Conservation (phyloP, 2,329 filamentous ascomycete species). For the Phaeophleospora eucalypticola region DNA sequence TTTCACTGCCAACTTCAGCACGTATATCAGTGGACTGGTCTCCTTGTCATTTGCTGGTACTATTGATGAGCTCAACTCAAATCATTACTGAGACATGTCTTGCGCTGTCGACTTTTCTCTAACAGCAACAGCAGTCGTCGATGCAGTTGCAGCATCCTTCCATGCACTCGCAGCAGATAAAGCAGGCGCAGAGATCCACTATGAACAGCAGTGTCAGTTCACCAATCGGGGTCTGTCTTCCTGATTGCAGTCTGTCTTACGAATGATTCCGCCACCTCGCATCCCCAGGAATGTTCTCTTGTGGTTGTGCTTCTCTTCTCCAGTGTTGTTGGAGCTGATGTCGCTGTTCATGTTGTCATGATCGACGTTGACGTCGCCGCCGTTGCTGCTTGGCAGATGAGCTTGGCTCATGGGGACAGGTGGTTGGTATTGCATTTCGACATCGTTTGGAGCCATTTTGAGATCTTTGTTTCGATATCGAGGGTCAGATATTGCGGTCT, state of each 20-base stretch:
- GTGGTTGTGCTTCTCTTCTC: constrained; percentile 18
- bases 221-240: constrained; percentile 1
- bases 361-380: constrained; percentile 1
- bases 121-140: constrained; percentile 31
- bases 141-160: constrained; percentile 25
- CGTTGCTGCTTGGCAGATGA: constrained; percentile 3
- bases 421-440: constrained; percentile 26
- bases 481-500: not conserved
- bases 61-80: no score
- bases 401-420: constrained; percentile 13
- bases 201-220: not conserved
- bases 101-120: no score
- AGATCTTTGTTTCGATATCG: not conserved
- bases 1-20: no score
- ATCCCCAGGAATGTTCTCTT: constrained; percentile 27
- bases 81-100: no score
- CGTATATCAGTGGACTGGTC: no score
- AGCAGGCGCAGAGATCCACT: constrained; percentile 30
- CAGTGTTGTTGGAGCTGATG: not conserved
- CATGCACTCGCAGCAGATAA: constrained; percentile 28
- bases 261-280: constrained; percentile 26
- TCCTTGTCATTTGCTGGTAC: no score
- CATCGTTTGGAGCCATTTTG: constrained; percentile 18
- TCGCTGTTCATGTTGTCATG: not conserved
- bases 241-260: constrained; percentile 11